Percentiles rank a stretch among this genome's conserved stretches.
These are phyloP conservation scores for Saccharomyces eubayanus DNA, from an alignment of 805 yeast genomes.

Conservation along the genomic window DNA sequence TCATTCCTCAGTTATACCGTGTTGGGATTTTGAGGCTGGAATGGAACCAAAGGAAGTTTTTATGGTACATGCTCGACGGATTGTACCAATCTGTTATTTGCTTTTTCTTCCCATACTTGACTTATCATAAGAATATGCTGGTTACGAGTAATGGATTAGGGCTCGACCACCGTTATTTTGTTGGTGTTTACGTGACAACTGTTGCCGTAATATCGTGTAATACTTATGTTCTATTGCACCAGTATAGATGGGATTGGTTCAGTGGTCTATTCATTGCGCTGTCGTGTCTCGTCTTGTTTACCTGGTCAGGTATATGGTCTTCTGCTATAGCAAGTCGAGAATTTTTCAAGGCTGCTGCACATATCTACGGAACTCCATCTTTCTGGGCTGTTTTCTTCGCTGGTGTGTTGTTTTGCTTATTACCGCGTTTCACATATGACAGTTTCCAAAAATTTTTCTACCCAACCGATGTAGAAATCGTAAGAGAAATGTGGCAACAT, in stretches of 20 bases:
- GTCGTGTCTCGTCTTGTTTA: constrained; percentile 53
- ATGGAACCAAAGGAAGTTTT: constrained; percentile 61
- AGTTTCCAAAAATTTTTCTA: constrained; percentile 41
- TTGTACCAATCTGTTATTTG: constrained; percentile 64
- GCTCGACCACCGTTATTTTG: constrained; percentile 63
- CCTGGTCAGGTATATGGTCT: constrained; percentile 80
- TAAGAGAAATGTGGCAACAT: constrained; percentile 57
- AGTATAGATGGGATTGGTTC: constrained; percentile 78
- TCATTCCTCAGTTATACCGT: constrained; percentile 68
- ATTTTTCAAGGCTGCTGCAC: constrained; percentile 59
- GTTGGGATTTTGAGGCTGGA: constrained; percentile 65
- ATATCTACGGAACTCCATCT: constrained; percentile 49
- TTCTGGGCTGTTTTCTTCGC: constrained; percentile 63
- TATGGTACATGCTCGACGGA: constrained; percentile 71
- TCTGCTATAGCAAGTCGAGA: constrained; percentile 45
- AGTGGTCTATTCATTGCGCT: constrained; percentile 46
- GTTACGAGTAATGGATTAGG: constrained; percentile 47
- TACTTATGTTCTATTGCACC: constrained; percentile 54
- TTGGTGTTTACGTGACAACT: constrained; percentile 60
- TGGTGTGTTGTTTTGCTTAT: constrained; percentile 54
- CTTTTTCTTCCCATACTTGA: constrained; percentile 64
- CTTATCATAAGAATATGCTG: constrained; percentile 37
- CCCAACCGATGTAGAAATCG: constrained; percentile 66
- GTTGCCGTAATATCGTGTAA: constrained; percentile 65
- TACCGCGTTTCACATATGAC: constrained; percentile 63